phyloP scores from a whole-genome alignment of 2,329 filamentous ascomycete genomes.

The Fusarium beomiforme region DNA sequence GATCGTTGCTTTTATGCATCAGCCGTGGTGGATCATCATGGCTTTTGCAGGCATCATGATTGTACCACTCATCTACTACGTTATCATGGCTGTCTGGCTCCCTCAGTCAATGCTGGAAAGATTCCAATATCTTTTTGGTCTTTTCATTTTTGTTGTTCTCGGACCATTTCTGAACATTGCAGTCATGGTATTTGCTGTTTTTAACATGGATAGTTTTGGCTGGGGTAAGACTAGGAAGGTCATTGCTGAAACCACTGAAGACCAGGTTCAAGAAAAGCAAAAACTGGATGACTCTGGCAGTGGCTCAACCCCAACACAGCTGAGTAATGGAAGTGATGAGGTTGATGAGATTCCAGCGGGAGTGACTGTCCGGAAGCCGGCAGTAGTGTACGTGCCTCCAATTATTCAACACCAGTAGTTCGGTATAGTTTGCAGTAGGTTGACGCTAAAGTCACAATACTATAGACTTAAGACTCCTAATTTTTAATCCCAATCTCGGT shows the following conservation, averaged over 20 bases:
- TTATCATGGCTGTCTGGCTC: constrained; percentile 39
- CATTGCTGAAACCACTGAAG: constrained; percentile 12
- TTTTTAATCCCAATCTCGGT: not conserved
- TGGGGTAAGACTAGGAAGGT: constrained; percentile 43
- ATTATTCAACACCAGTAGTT: not conserved
- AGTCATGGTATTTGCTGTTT: constrained; percentile 41
- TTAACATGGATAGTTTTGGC: constrained; percentile 43
- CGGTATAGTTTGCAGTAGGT: not conserved
- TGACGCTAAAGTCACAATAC: not conserved
- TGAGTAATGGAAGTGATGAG: not conserved
- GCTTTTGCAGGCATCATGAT: constrained; percentile 42
- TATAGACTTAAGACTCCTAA: not conserved
- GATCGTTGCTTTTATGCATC: constrained; percentile 42
- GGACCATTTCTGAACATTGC: constrained; percentile 41
- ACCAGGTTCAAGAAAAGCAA: constrained; percentile 11
- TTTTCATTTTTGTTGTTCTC: constrained; percentile 35
- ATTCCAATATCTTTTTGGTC: constrained; percentile 33
- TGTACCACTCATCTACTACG: constrained; percentile 37
- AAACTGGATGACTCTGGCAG: not conserved
- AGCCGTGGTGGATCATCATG: constrained; percentile 41
- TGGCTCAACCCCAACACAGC: not conserved
- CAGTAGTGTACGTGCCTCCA: constrained; percentile 15
- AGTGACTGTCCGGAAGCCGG: not conserved
- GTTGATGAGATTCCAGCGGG: not conserved
- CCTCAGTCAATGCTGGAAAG: constrained; percentile 37